These are phyloP conservation scores for Podila clonocystis DNA, from an alignment of 192 early-diverging fungal genomes.

Conservation along the genomic window DNA sequence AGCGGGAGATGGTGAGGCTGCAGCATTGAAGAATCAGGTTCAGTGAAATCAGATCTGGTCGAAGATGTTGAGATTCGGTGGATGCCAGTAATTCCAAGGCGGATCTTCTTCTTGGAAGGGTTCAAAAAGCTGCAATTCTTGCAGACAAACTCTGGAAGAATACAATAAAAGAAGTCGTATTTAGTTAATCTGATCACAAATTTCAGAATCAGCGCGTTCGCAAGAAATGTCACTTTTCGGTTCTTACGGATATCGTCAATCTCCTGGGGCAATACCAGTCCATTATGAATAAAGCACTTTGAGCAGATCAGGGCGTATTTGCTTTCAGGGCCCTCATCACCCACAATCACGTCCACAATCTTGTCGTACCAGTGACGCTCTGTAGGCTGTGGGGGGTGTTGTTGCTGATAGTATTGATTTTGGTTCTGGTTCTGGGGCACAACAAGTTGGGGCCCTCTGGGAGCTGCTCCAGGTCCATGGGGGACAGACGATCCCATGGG, in stretches of 20 bases:
- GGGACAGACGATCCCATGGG: slow-evolving; percentile 16
- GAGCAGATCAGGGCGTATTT: slow-evolving; percentile 96
- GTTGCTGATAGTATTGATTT: neutral
- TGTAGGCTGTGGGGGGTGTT: slow-evolving; percentile 16
- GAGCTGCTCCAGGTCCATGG: neutral
- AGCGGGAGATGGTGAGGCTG: slow-evolving; percentile 20
- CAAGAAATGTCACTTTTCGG: neutral
- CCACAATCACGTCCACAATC: slow-evolving; percentile 91
- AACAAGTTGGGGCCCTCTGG: slow-evolving; percentile 8
- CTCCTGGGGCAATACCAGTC: slow-evolving; percentile 86
- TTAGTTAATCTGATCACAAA: too few species aligned
- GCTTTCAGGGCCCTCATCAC: slow-evolving; percentile 87
- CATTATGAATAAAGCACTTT: slow-evolving; percentile 93
- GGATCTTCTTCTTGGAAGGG: slow-evolving; percentile 51
- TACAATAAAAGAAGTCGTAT: neutral
- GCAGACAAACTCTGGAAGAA: slow-evolving; percentile 59
- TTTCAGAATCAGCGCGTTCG: too few species aligned
- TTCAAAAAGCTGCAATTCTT: slow-evolving; percentile 68
- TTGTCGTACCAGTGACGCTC: slow-evolving; percentile 83
- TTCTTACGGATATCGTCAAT: slow-evolving; percentile 74
- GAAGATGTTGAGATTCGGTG: slow-evolving; percentile 1
- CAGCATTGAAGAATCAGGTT: slow-evolving; percentile 27
- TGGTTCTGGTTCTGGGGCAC: slow-evolving; percentile 9
- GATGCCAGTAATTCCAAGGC: neutral
- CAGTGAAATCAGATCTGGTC: neutral